Base-by-base conservation (phyloP, 192 early-diverging fungal genomes). In the Entophlyctis luteolus region DNA sequence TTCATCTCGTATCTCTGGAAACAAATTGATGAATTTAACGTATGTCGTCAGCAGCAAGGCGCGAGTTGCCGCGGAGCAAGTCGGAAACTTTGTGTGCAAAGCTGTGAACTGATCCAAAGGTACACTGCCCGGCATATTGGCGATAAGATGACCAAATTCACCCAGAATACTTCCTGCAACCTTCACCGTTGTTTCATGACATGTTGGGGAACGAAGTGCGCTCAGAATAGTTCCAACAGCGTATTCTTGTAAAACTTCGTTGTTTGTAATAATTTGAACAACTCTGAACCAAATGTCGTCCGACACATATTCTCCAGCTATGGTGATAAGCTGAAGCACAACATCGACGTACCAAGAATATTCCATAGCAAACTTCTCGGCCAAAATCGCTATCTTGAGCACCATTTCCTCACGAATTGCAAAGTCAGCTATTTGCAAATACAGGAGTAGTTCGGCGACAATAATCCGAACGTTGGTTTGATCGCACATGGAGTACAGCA, bases 291-390 rank as follows among this genome's bases (percentile, higher is more conserved):
- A 99, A 14, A 99, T 89, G 62, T 95, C 95, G 60, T 98, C 94
- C 31, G 92, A 91, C 23, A 98, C 94, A 65, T 92, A 89, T 69
- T 98, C 96, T 33, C 94, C 96, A 3, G 93, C 94, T 48, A 91
- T 82, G n/a, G 89, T 89, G 48, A 99, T 91, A 52, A 99, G 82
- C 71, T 95, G 92, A 62, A 98, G 82, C 68, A 98, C 96, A 34
- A 98, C 92, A 67, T 99, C 95, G 0, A 99, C 91, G 75, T 98
- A 99, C 98, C 98, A 99, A 50, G 91, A 89, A 71, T 95, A 95
- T 72, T 96, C 95, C 4, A 93, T 92, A 2, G 96, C 93, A 70
- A 89, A 98, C 77, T 96, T 98, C 72, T 99, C 98, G 0, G 96
- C 90, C 72, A 99, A 79, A 70, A 99, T 99, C 42, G 98, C 98